Percentiles rank a stretch among this genome's conserved stretches.
Evolutionary conservation across 345 rosid genomes (phyloP).

Genomic region (Lagerstroemia speciosa): DNA sequence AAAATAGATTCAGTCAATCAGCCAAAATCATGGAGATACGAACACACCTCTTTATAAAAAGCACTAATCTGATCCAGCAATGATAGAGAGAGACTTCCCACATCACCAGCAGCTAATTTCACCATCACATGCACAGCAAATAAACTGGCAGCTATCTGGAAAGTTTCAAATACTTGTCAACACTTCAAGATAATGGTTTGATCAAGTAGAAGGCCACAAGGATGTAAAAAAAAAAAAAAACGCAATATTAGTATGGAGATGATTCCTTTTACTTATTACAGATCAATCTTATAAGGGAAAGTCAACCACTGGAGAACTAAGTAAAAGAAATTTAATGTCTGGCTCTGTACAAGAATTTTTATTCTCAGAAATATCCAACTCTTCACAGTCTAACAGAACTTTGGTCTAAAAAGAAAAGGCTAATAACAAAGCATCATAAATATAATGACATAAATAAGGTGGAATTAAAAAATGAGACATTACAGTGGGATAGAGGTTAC

Average conservation of each 20-base stretch:
- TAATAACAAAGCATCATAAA: background rate
- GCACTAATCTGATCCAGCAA: slow-evolving; percentile 47
- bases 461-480: background rate
- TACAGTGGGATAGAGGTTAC: slow-evolving; percentile 11
- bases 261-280: background rate
- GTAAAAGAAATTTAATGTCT: background rate
- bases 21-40: slow-evolving; percentile 6
- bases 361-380: background rate
- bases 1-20: background rate
- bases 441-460: background rate
- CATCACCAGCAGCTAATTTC: slow-evolving; percentile 45
- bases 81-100: slow-evolving; percentile 59
- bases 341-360: background rate
- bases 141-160: slow-evolving; percentile 68
- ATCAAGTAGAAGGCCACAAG: background rate
- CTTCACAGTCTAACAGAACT: background rate
- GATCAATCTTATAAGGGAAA: background rate
- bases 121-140: slow-evolving; percentile 57
- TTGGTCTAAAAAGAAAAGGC: background rate
- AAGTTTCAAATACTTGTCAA: slow-evolving; percentile 11
- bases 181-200: background rate
- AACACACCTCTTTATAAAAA: slow-evolving; percentile 41
- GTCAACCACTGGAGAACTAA: background rate
- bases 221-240: background rate
- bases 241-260: background rate